phyloP scores from a whole-genome alignment of 2,329 filamentous ascomycete genomes.

The Harringtonia lauricola region DNA sequence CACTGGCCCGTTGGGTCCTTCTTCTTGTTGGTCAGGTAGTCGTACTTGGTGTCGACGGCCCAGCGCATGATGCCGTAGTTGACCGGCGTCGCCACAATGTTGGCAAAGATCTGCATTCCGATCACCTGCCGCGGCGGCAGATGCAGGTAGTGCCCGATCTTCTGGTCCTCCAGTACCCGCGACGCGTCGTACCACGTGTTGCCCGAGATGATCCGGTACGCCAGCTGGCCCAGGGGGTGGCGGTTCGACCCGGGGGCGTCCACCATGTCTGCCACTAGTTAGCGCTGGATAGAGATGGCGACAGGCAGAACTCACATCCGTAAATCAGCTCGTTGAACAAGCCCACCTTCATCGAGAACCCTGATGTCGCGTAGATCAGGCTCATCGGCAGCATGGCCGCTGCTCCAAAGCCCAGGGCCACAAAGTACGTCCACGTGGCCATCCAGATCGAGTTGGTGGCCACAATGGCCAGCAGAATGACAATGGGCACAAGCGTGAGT shows the following conservation, averaged over 20 bases:
- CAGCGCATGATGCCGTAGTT: conserved; percentile 13
- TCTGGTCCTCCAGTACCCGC: conserved; percentile 11
- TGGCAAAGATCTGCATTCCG: conserved; percentile 12
- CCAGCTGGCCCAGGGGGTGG: conserved; percentile 11
- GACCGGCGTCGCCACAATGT: conserved; percentile 11
- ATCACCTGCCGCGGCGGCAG: conserved; percentile 12
- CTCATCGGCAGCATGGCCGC: conserved; percentile 12
- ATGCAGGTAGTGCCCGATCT: conserved; percentile 11
- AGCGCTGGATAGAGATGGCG: too few species aligned
- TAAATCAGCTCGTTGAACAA: conserved; percentile 13
- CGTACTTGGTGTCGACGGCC: conserved; percentile 10
- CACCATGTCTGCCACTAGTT: conserved; percentile 9
- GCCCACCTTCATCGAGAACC: conserved; percentile 12
- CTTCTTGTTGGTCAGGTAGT: conserved; percentile 8
- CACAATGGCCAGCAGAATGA: conserved; percentile 10
- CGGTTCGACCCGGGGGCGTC: conserved; percentile 5
- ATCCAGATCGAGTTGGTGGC: conserved; percentile 11
- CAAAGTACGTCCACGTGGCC: conserved; percentile 12
- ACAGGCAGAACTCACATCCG: conserved; percentile 4
- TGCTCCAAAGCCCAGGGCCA: conserved; percentile 12
- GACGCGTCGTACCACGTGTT: conserved; percentile 12
- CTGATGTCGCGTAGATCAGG: conserved; percentile 11
- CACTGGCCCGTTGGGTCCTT: conserved; percentile 11
- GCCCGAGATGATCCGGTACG: conserved; percentile 12
- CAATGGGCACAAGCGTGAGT: conserved; percentile 3